Conservation (phyloP, 495 filamentous ascomycete species). For the Aspergillus incahuasiensis region DNA sequence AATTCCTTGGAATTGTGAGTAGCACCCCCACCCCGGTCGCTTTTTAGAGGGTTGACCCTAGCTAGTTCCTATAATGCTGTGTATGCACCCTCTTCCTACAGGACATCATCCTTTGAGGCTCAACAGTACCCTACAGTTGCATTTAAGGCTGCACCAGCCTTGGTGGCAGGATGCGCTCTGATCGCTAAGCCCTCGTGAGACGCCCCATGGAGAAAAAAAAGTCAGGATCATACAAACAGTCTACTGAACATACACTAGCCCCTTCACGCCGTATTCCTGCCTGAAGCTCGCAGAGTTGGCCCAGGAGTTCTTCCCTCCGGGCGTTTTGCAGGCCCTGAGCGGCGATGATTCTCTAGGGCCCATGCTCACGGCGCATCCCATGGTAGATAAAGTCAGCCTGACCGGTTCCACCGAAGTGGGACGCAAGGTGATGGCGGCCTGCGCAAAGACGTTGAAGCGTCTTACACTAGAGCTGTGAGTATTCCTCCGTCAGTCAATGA, state of each 20-base stretch:
- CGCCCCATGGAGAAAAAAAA: too few relatives aligned
- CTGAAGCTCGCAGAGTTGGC: conserved; percentile 82
- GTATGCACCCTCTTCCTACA: too few relatives aligned
- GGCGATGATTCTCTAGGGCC: conserved; percentile 77
- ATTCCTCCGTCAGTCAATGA: too few relatives aligned
- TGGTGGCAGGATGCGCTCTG: conserved; percentile 56
- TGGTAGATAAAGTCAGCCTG: conserved; percentile 67
- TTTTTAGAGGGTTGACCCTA: too few relatives aligned
- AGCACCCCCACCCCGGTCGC: too few relatives aligned
- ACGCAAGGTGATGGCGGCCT: conserved; percentile 26
- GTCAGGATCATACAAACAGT: too few relatives aligned
- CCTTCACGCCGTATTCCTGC: conserved; percentile 81
- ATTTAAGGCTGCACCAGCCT: conserved; percentile 48
- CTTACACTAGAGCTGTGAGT: conserved; percentile 40
- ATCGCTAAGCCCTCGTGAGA: conserved; percentile 92
- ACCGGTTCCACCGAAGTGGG: conserved; percentile 24
- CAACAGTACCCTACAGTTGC: too few relatives aligned
- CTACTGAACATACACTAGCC: too few relatives aligned
- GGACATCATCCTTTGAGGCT: too few relatives aligned
- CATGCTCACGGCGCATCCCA: conserved; percentile 67
- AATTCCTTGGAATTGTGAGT: conserved; percentile 36
- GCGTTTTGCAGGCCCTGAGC: conserved; percentile 82
- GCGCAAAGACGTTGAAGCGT: conserved; percentile 46
- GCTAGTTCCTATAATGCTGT: too few relatives aligned
- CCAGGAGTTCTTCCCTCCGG: conserved; percentile 78